Evolutionary conservation across 1,139 yeast species (phyloP), one percentile per base, ranked within the genome.

Genomic region (Taphrina pruni): DNA sequence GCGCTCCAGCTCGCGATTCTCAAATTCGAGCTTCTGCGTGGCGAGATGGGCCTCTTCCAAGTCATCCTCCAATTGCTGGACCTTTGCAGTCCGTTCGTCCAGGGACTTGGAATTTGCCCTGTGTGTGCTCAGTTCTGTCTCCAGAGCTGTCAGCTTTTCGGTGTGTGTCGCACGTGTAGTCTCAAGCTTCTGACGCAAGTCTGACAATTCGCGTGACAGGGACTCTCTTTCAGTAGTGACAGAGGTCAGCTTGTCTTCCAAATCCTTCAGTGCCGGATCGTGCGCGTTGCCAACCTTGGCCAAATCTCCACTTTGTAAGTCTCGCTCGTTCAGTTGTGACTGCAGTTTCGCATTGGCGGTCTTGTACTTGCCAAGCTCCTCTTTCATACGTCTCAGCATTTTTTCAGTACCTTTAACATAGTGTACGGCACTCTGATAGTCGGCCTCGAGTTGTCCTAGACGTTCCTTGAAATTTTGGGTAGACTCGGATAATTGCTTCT

Each of bases 331-430:
- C 14, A 70, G 36, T 52, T 71, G 71, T 8, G 60, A 52, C 48
- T 57, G 64, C 32, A 71, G 55, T 26, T 58, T 52, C 12, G 64
- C 56, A 52, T 71, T 71, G 17, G 65, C 66, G 14, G 56, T 52
- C 43, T 71, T 71, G 52, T 62, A 69, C 54, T 57, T 57, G 46
- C 57, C 57, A 20, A 71, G 60, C 43, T 71, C 73, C 35, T 71
- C 73, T 58, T 72, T 72, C 73, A 72, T 72, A 36, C 70, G 69
- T n/a, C 65, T 48, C 62, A 72, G 48, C 69, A 72, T 70, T 46
- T 52, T 65, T 58, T 72, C 73, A 8, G 73, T 71, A 7, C 72
- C 69, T 54, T 70, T 65, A 58, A 72, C 72, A 48, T 72, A 72
- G 51, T 71, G 66, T 14, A 72, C 70, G 12, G 73, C 72, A 39